These are phyloP conservation scores for Kalanchoe fedtschenkoi DNA, from an alignment of 164 flowering plant species.

Conservation along the genomic window DNA sequence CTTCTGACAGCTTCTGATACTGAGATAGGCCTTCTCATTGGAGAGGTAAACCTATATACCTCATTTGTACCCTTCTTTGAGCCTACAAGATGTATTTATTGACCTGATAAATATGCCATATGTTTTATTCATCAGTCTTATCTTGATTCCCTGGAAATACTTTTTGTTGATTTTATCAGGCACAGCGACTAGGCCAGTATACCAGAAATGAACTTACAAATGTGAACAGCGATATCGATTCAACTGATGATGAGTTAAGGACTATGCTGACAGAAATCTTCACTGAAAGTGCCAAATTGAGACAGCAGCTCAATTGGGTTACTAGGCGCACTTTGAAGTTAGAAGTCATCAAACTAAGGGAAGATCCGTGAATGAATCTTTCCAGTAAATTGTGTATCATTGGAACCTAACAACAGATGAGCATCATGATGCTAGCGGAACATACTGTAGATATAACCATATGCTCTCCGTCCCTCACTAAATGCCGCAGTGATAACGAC, in stretches of 20 bases:
- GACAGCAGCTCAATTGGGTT: conserved; percentile 59
- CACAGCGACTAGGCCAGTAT: conserved; percentile 27
- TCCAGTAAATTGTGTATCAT: not conserved
- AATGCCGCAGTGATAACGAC: not conserved
- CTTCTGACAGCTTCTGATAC: conserved; percentile 51
- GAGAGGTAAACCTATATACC: conserved; percentile 44
- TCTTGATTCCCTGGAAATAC: not conserved
- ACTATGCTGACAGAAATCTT: conserved; percentile 44
- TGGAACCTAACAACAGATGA: not conserved
- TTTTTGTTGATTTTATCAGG: conserved; percentile 26
- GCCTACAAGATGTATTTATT: not conserved
- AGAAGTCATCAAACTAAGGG: not conserved
- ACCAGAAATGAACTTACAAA: not conserved
- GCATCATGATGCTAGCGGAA: not conserved
- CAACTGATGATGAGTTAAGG: conserved; percentile 34
- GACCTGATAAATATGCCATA: not conserved
- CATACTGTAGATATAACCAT: not conserved
- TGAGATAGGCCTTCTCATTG: conserved; percentile 45
- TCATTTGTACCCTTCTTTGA: not conserved
- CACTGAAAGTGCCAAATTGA: conserved; percentile 48
- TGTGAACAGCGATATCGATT: conserved; percentile 13
- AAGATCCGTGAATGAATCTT: not conserved
- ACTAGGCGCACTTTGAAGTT: conserved; percentile 32
- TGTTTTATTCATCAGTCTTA: not conserved
- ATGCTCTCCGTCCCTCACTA: not conserved